A percentile compares a stretch with the other conserved stretches of the same genome.
These are phyloP conservation scores for thale cress (Arabidopsis thaliana) DNA, from an alignment of 345 rosid species.

Conservation along the genomic window TAIR10.1 NC_003070.9:12984501-12985000, in stretches of 20 bases:
- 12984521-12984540: constrained; percentile 74
- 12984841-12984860: neutral
- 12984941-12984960: neutral
- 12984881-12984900: neutral
- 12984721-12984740: constrained; percentile 1
- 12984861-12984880: neutral
- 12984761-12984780: constrained; percentile 20
- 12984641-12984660: neutral
- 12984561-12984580: constrained; percentile 74
- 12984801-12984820: neutral
- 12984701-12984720: constrained; percentile 19
- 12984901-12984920: neutral
- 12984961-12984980: too few relatives aligned
- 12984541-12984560: constrained; percentile 74
- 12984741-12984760: neutral
- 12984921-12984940: neutral
- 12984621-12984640: constrained; percentile 14
- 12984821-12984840: neutral
- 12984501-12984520: constrained; percentile 50
- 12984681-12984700: constrained; percentile 24
- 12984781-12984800: neutral
- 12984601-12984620: neutral
- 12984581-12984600: constrained; percentile 45
- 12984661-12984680: neutral
- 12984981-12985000: too few relatives aligned